phyloP scores from a whole-genome alignment of 805 yeast species.

The Ogataea paraovalis region DNA sequence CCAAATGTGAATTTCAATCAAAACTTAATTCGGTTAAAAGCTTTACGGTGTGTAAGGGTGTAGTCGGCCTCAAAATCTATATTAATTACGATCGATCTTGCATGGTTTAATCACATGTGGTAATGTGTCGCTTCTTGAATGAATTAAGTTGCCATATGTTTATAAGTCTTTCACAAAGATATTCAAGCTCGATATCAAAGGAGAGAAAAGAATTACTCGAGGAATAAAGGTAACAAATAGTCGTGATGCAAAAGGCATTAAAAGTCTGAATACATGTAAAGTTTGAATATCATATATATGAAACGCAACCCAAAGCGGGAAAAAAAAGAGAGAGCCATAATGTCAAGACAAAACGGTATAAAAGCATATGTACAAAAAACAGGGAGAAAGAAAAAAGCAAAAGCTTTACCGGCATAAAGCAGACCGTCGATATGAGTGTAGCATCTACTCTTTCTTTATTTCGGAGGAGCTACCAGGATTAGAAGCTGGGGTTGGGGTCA shows the following conservation, averaged over 20 bases:
- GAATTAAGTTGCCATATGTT: no score
- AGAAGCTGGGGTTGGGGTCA: conserved; percentile 20
- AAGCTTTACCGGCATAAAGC: no score
- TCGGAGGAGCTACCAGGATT: not conserved
- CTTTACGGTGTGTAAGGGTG: no score
- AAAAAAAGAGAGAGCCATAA: not conserved
- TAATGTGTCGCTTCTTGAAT: no score
- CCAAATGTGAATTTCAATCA: no score
- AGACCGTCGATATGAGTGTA: no score
- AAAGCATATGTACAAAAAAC: not conserved
- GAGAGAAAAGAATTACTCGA: not conserved
- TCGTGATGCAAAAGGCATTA: not conserved
- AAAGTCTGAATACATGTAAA: not conserved
- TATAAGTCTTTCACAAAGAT: no score
- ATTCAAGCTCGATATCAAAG: no score
- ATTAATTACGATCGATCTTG: no score
- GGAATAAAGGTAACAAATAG: not conserved
- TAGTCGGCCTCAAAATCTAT: no score
- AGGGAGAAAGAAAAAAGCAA: not conserved
- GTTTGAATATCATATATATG: not conserved
- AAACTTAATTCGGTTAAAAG: no score
- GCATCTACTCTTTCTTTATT: not conserved
- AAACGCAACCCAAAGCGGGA: not conserved
- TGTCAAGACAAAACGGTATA: not conserved
- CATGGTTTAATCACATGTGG: no score